These are phyloP conservation scores for Podaxis sp. DNA, from an alignment of 768 basidiomycete genomes.

Conservation along the genomic window DNA sequence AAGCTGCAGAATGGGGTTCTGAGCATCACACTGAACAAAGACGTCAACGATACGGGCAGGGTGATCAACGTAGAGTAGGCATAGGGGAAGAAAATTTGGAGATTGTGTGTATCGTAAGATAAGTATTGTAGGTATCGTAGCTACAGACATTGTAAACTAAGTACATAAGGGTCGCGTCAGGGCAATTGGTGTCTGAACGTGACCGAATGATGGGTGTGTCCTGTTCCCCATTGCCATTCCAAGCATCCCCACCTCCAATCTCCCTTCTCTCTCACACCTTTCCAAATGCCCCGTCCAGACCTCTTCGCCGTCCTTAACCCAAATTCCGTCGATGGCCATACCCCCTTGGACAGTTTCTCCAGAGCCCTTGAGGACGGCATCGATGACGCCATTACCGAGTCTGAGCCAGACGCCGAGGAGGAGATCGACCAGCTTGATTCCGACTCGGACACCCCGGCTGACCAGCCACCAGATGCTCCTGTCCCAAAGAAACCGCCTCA, in stretches of 20 bases:
- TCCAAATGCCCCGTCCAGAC: slow-evolving; percentile 3
- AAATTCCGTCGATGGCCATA: neutral
- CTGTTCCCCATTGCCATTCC: slow-evolving; percentile 6
- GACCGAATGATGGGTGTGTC: slow-evolving; percentile 16
- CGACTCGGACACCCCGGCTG: slow-evolving; percentile 45
- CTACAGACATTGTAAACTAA: no score
- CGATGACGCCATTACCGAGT: slow-evolving; percentile 30
- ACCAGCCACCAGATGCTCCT: slow-evolving; percentile 25
- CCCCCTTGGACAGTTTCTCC: slow-evolving; percentile 8
- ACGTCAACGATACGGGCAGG: slow-evolving; percentile 55
- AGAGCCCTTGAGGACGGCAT: slow-evolving; percentile 14
- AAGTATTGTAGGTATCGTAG: neutral
- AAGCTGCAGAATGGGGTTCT: slow-evolving; percentile 71
- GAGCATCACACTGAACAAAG: slow-evolving; percentile 58
- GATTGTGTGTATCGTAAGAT: neutral
- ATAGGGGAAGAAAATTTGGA: slow-evolving; percentile 1
- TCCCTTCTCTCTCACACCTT: slow-evolving; percentile 13
- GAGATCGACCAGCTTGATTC: slow-evolving; percentile 70
- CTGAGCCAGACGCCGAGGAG: slow-evolving; percentile 59
- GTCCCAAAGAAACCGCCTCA: slow-evolving; percentile 26
- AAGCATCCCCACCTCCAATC: neutral
- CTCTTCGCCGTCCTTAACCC: neutral
- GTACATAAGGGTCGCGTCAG: no score
- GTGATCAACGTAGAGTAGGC: slow-evolving; percentile 41
- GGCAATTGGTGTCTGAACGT: slow-evolving; percentile 6